A percentile compares a stretch with the other conserved stretches of the same genome.
These are phyloP conservation scores for Powellomyces hirtus DNA, from an alignment of 192 early-diverging fungal species.

Conservation along the genomic window DNA sequence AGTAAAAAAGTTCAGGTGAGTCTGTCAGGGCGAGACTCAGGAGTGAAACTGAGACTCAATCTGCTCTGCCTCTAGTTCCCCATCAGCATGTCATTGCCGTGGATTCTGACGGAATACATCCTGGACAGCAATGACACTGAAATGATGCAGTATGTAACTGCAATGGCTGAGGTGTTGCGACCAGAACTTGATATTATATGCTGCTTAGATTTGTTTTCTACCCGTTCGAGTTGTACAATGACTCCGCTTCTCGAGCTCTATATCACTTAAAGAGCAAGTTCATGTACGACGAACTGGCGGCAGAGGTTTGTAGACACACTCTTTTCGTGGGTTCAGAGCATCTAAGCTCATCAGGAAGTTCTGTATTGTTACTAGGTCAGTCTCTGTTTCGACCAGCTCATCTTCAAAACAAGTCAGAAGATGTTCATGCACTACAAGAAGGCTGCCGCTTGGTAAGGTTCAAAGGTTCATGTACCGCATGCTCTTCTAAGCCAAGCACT, in stretches of 20 bases:
- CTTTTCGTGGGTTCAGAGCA: neutral
- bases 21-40: neutral
- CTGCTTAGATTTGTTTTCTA: too few relatives aligned
- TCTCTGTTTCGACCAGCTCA: slow-evolving; percentile 53
- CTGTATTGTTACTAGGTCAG: slow-evolving; percentile 37
- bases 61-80: slow-evolving; percentile 38
- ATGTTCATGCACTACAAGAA: slow-evolving; percentile 52
- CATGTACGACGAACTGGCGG: slow-evolving; percentile 57
- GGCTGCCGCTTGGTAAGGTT: slow-evolving; percentile 32
- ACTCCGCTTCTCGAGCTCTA: slow-evolving; percentile 39
- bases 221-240: slow-evolving; percentile 55
- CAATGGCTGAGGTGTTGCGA: too few relatives aligned
- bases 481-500: too few relatives aligned
- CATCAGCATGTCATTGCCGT: slow-evolving; percentile 54
- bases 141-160: slow-evolving; percentile 40
- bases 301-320: slow-evolving; percentile 42
- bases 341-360: neutral
- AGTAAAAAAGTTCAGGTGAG: slow-evolving; percentile 47
- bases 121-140: slow-evolving; percentile 39
- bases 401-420: slow-evolving; percentile 43
- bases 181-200: too few relatives aligned
- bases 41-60: neutral
- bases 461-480: neutral
- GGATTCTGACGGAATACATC: slow-evolving; percentile 50
- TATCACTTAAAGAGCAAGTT: slow-evolving; percentile 38